Conservation (phyloP, 2,329 filamentous ascomycete genomes). For the Alternaria arborescens region DNA sequence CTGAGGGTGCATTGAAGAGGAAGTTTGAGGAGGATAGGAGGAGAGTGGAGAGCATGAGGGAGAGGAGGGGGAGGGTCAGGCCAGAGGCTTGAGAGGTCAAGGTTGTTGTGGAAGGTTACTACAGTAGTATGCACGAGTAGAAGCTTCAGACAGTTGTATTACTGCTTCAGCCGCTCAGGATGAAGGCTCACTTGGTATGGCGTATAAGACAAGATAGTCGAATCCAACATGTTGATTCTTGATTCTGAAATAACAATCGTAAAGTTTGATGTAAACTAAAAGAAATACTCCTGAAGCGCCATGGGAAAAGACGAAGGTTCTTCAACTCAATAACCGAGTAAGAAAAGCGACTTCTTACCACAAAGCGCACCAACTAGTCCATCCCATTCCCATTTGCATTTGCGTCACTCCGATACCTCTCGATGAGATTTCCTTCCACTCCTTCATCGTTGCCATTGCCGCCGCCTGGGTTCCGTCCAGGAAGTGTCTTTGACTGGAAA, state of each 20-base stretch:
- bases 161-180: neutral
- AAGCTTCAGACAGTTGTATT: neutral
- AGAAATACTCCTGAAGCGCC: neutral
- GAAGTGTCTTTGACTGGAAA: conserved; percentile 1
- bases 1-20: conserved; percentile 72
- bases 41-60: conserved; percentile 75
- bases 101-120: no score
- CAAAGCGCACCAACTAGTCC: neutral
- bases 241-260: neutral
- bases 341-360: neutral
- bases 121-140: no score
- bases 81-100: conserved; percentile 32
- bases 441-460: neutral
- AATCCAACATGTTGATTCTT: neutral
- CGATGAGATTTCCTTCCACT: neutral
- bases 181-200: neutral
- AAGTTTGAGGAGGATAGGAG: conserved; percentile 79
- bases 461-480: conserved; percentile 1
- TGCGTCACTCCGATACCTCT: neutral
- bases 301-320: neutral
- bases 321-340: neutral
- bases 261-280: neutral
- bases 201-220: neutral
- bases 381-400: neutral
- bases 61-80: conserved; percentile 59